Base-by-base conservation (phyloP, 2,329 filamentous ascomycete genomes). In the Decorospora gaudefroyi region DNA sequence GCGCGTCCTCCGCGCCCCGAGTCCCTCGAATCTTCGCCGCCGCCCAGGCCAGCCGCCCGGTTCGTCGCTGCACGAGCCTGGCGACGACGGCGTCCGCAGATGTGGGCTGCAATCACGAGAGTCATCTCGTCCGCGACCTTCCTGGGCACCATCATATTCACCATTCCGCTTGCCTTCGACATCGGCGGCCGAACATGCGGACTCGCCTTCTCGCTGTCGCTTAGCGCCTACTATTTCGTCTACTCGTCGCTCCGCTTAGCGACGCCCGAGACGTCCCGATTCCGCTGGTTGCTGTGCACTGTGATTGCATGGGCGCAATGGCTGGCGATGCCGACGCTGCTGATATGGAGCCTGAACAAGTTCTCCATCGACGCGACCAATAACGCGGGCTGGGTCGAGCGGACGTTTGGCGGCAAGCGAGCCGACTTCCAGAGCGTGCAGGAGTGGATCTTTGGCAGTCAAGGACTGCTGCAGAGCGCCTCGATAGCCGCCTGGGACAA, bases 81-180 rank as follows among this genome's bases (percentile, higher is more conserved):
- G 72, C 73, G 72, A 65, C 13, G 55, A 55, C 62, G 55, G 69
- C 70, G 64, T 65, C 72, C 72, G 75, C 75, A 76, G 73, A 95
- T 96, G 88, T 90, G 86, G 86, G 79, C 43, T 31, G 42, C 43
- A n/a, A 26, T 92, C 72, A 83, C 91, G 72, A 85, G 86, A 69
- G 80, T 86, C 70, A 69, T 91, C 61, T 89, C 89, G 67, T 89
- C 89, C 74, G 79, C 86, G 68, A 74, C 89, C 73, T 97, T 96
- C 75, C 84, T 97, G 62, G 81, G 91, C 73, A 88, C 88, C 74
- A 90, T 96, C 71, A 85, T 97, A 67, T 87, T 97, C 68, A 96
- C 90, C 51, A 93, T 99, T 69, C 93, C 93, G 51, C 85, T 99
- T 68, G 89, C 92, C 64, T 97, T 97, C 76, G 93, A 99, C 82